A percentile compares a stretch with the other conserved stretches of the same genome.
phyloP scores from a whole-genome alignment of 345 rosid genomes.

The Triadica sebifera region DNA sequence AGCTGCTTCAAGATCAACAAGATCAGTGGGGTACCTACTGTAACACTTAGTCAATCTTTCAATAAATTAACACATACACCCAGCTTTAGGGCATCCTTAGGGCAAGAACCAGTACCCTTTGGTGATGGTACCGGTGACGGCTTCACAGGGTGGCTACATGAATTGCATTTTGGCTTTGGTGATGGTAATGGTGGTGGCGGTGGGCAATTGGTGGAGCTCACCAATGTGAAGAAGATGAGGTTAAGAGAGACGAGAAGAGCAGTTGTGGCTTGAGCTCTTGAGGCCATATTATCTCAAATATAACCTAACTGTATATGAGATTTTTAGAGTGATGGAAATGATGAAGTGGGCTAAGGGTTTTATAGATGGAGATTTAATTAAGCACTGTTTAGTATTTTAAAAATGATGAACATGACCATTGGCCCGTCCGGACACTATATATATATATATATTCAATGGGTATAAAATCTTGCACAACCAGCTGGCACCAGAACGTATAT shows the following conservation, averaged over 20 bases:
- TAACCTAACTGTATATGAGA: not conserved
- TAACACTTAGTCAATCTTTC: constrained; percentile 43
- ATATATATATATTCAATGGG: no score
- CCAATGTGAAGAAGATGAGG: constrained; percentile 55
- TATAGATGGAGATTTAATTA: no score
- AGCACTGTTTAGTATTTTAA: not conserved
- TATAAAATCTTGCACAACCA: no score
- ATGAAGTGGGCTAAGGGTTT: no score
- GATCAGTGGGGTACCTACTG: constrained; percentile 55
- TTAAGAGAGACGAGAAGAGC: constrained; percentile 24
- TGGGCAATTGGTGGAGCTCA: constrained; percentile 49
- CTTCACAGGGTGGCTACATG: constrained; percentile 16
- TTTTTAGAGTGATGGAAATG: not conserved
- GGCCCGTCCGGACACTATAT: no score
- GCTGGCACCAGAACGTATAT: not conserved
- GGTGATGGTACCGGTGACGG: no score
- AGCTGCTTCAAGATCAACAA: constrained; percentile 70
- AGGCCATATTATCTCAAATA: constrained; percentile 24
- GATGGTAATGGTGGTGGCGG: constrained; percentile 39
- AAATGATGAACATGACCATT: not conserved
- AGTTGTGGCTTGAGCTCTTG: constrained; percentile 11
- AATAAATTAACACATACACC: constrained; percentile 57
- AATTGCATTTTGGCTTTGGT: not conserved
- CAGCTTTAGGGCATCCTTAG: constrained; percentile 64
- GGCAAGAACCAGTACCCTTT: constrained; percentile 33